These are phyloP conservation scores for Graphiopsis chlorocephala DNA, from an alignment of 2,329 filamentous ascomycete species.

Conservation along the genomic window DNA sequence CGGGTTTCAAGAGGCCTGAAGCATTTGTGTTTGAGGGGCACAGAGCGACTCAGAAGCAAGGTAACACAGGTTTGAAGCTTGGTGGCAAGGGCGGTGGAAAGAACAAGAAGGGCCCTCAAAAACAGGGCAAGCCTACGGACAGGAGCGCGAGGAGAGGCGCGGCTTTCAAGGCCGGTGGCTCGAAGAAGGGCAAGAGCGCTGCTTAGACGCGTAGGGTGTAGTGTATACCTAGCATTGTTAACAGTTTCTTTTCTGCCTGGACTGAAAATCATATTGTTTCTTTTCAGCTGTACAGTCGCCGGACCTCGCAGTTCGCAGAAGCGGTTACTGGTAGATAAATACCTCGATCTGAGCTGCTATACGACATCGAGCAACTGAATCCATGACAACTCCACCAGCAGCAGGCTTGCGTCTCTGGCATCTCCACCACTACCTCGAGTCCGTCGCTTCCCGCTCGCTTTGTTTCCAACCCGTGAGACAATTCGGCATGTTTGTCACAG, in stretches of 20 bases:
- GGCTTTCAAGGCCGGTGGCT: slow-evolving; percentile 46
- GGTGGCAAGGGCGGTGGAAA: slow-evolving; percentile 48
- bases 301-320: background rate
- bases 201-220: background rate
- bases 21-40: slow-evolving; percentile 78
- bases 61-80: slow-evolving; percentile 60
- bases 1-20: slow-evolving; percentile 59
- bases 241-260: background rate
- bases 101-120: slow-evolving; percentile 45
- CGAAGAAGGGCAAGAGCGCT: slow-evolving; percentile 29
- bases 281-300: background rate
- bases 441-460: background rate
- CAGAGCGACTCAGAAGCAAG: slow-evolving; percentile 66
- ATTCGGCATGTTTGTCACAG: background rate
- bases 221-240: background rate
- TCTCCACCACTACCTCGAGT: background rate
- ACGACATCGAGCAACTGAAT: background rate
- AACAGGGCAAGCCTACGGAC: slow-evolving; percentile 41
- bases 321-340: background rate
- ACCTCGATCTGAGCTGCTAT: background rate
- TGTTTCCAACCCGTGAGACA: background rate
- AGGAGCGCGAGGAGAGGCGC: slow-evolving; percentile 44
- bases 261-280: background rate
- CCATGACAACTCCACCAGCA: background rate
- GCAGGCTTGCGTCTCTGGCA: background rate